Percentiles rank a stretch among this genome's conserved stretches.
Evolutionary conservation across 306 rosid species (phyloP).

Genomic region (Geum urbanum): DNA sequence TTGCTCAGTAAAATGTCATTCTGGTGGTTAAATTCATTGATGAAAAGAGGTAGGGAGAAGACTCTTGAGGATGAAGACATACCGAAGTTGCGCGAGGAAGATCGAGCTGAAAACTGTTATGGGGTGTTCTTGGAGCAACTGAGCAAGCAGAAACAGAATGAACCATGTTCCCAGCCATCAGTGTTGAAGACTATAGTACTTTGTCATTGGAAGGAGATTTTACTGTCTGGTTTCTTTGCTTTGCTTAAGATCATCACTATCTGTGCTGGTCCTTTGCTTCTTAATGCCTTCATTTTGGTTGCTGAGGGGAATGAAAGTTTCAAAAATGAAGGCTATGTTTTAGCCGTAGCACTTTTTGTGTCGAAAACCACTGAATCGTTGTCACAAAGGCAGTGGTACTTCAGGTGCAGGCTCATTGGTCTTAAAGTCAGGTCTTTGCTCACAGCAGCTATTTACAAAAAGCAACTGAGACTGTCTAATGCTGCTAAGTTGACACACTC

Average conservation of each 20-base stretch:
- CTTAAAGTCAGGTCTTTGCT: constrained; percentile 65
- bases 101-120: constrained; percentile 70
- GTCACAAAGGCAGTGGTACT: constrained; percentile 90
- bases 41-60: constrained; percentile 69
- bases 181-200: constrained; percentile 42
- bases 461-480: constrained; percentile 65
- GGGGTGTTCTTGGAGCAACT: constrained; percentile 42
- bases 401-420: constrained; percentile 66
- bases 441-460: constrained; percentile 68
- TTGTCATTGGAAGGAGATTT: constrained; percentile 65
- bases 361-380: constrained; percentile 61
- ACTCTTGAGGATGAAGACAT: constrained; percentile 60
- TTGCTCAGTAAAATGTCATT: constrained; percentile 45
- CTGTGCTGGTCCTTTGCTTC: constrained; percentile 77
- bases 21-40: constrained; percentile 87
- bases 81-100: constrained; percentile 55
- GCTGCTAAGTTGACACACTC: constrained; percentile 63
- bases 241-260: constrained; percentile 57
- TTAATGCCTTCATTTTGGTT: constrained; percentile 72
- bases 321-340: constrained; percentile 62
- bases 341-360: constrained; percentile 54
- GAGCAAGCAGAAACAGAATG: constrained; percentile 43
- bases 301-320: constrained; percentile 72
- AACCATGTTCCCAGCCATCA: constrained; percentile 50
- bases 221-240: constrained; percentile 77